A percentile compares a stretch with the other conserved stretches of the same genome.
Evolutionary conservation across 139 green algal genomes (phyloP).

Genomic region (Coelastrella sp.): DNA sequence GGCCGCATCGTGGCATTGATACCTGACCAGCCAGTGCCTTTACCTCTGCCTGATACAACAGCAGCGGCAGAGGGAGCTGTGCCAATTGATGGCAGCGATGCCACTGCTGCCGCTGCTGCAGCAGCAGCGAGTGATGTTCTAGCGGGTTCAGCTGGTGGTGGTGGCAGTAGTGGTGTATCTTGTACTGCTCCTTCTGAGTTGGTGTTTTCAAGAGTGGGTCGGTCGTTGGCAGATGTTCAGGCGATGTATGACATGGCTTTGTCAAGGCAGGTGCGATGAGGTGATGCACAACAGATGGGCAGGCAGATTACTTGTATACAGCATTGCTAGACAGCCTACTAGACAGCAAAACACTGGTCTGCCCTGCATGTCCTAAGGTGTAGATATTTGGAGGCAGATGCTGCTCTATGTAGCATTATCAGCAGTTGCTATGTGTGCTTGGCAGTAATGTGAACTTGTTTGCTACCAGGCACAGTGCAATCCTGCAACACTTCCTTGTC

Average conservation of each 20-base stretch:
- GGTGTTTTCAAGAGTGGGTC: conserved; percentile 13
- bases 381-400: too few relatives aligned
- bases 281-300: too few relatives aligned
- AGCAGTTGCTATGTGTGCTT: too few relatives aligned
- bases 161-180: not conserved
- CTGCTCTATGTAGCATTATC: too few relatives aligned
- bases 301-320: too few relatives aligned
- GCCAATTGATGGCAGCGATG: not conserved
- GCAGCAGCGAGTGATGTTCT: not conserved
- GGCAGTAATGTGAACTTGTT: too few relatives aligned
- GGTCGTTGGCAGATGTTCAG: conserved; percentile 58
- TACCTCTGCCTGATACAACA: not conserved
- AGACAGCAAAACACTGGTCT: too few relatives aligned
- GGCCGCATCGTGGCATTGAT: conserved; percentile 63
- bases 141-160: not conserved
- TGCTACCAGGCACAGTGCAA: too few relatives aligned
- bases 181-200: conserved; percentile 8
- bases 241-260: conserved; percentile 58
- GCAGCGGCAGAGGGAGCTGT: not conserved
- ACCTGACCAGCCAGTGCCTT: conserved; percentile 44
- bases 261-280: conserved; percentile 39
- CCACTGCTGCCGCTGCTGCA: not conserved
- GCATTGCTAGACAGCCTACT: too few relatives aligned
- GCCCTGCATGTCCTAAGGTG: too few relatives aligned
- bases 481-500: too few relatives aligned